phyloP scores from a whole-genome alignment of 176 grass and related monocot species.

The Triticum timopheevii region DNA sequence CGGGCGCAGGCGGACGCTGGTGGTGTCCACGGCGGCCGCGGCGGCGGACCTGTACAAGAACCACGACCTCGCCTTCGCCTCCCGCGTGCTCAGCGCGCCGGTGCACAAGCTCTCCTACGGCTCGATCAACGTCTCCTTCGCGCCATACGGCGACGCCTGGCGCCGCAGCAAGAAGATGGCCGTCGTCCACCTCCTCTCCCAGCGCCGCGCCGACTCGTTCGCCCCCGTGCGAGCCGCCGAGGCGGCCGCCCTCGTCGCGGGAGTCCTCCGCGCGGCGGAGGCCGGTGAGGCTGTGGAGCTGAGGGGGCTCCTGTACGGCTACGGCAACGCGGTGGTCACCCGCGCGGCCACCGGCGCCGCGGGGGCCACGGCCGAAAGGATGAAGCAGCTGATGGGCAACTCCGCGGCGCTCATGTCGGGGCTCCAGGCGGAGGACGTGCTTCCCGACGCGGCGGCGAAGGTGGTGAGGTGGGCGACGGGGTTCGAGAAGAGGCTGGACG shows the following conservation, averaged over 20 bases:
- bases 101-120: neutral
- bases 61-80: slow-evolving; percentile 48
- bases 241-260: neutral
- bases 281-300: slow-evolving; percentile 7
- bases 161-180: slow-evolving; percentile 41
- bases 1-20: slow-evolving; percentile 10
- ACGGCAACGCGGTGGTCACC: slow-evolving; percentile 41
- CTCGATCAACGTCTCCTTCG: slow-evolving; percentile 40
- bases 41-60: slow-evolving; percentile 33
- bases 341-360: slow-evolving; percentile 8
- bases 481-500: slow-evolving; percentile 34
- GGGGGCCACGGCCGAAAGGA: neutral
- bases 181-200: slow-evolving; percentile 41
- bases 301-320: slow-evolving; percentile 41
- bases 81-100: neutral
- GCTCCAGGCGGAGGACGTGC: slow-evolving; percentile 39
- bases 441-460: slow-evolving; percentile 11
- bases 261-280: neutral
- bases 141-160: slow-evolving; percentile 39
- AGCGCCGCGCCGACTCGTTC: slow-evolving; percentile 27
- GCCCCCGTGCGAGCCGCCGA: slow-evolving; percentile 17
- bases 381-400: slow-evolving; percentile 27
- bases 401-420: slow-evolving; percentile 25
- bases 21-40: slow-evolving; percentile 39
- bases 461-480: slow-evolving; percentile 28